phyloP scores from a whole-genome alignment of 768 basidiomycete species.

The Krasilnikovozyma curviuscula region DNA sequence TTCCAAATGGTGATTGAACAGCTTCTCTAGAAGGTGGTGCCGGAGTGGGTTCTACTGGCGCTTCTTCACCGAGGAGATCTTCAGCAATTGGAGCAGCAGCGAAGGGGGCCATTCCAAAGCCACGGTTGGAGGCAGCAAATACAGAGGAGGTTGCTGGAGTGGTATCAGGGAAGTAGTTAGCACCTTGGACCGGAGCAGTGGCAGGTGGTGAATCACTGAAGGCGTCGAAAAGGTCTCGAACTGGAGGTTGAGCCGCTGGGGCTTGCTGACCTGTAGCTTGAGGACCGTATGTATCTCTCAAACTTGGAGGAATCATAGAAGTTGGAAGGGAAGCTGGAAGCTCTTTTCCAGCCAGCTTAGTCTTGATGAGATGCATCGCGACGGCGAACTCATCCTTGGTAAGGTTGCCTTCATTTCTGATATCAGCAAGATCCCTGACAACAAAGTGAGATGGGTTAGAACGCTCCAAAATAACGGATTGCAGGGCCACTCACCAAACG shows the following conservation, averaged over 20 bases:
- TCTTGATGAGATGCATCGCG: conserved; percentile 81
- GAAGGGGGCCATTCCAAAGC: conserved; percentile 19
- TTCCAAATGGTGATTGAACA: conserved; percentile 2
- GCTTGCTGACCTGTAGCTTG: conserved; percentile 28
- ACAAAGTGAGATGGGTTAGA: not conserved
- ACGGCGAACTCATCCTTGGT: conserved; percentile 87
- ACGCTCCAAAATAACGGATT: not conserved
- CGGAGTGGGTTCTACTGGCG: conserved; percentile 7
- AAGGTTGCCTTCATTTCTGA: conserved; percentile 66
- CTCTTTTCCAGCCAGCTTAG: conserved; percentile 57
- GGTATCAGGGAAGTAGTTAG: conserved; percentile 30
- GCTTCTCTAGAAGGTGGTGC: conserved; percentile 2
- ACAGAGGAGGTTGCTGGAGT: conserved; percentile 33
- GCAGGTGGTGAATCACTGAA: conserved; percentile 12
- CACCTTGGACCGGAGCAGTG: conserved; percentile 26
- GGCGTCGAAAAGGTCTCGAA: conserved; percentile 12
- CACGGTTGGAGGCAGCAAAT: conserved; percentile 7
- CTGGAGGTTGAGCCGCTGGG: conserved; percentile 22
- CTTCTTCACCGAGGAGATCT: conserved; percentile 5
- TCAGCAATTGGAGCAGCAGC: conserved; percentile 7
- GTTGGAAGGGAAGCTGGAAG: conserved; percentile 43
- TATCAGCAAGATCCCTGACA: conserved; percentile 75
- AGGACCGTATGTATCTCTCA: conserved; percentile 32
- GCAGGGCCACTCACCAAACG: conserved; percentile 48
- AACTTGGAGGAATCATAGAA: conserved; percentile 61